Evolutionary conservation across 2,329 filamentous ascomycete genomes (phyloP), one percentile per base, ranked within the genome.

Genomic region (Balansia obtecta): DNA sequence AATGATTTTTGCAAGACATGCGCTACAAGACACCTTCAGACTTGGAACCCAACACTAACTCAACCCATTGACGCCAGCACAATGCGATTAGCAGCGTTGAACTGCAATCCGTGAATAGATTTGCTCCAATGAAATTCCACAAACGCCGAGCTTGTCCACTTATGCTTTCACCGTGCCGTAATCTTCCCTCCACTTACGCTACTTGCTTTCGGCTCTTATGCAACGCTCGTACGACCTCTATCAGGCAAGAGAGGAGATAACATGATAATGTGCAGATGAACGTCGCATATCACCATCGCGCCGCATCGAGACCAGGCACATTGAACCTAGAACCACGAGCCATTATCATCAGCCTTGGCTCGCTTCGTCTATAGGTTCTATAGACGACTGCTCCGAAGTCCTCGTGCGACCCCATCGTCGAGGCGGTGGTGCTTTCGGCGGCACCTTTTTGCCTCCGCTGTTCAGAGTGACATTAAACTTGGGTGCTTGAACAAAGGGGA

Each of bases 341-440:
- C 12, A 16, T 9, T n/a, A 12, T 13, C 11, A 9, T 49, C 20
- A 52, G 18, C 39, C 38, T 18, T 30, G 45, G 38, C 15, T 32
- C 16, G 49, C 32, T 45, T 49, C 33, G 30, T 43, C 33, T 22
- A 45, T 34, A 11, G 45, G 16, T n/a, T 38, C 44, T 38, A 44
- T 56, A 18, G 65, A 58, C 33, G 62, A 57, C 15, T 58, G 56
- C 47, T 66, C 65, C n/a, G 57, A 57, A 27, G 58, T 55, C 52
- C 67, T 71, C 55, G 70, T 62, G 56, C 68, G 68, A 37, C 71
- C 72, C 53, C 64, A 67, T 40, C 73, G 64, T 54, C 73, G 65
- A 6, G 73, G 73, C 9, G 71, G 71, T 15, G 71, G 71, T 48
- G 70, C 68, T 55, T 72, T 71, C 1, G 71, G 71, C 2, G 71